Conservation (phyloP, 169 alveolate genomes). For the Cytauxzoon felis region DNA sequence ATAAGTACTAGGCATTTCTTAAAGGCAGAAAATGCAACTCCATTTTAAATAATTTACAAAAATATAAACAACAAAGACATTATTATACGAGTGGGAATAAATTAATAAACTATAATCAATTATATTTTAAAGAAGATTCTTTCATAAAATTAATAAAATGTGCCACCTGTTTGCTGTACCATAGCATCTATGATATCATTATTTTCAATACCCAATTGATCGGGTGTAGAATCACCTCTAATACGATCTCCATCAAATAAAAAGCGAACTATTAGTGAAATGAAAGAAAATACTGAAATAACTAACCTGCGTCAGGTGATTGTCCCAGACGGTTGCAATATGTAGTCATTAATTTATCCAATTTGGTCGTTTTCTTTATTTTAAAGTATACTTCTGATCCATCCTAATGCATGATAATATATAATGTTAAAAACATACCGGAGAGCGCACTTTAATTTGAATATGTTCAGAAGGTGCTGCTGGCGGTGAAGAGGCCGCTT, state of each 20-base stretch:
- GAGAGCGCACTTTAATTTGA: slow-evolving; percentile 77
- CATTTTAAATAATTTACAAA: too few relatives aligned
- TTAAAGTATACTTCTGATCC: slow-evolving; percentile 95
- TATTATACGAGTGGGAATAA: too few relatives aligned
- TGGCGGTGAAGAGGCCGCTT: too few relatives aligned
- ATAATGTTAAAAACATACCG: slow-evolving; percentile 51
- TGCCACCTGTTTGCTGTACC: slow-evolving; percentile 97
- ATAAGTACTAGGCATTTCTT: too few relatives aligned
- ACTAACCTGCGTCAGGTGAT: slow-evolving; percentile 77
- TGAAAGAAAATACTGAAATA: neutral
- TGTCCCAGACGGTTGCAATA: slow-evolving; percentile 94
- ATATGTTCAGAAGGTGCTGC: slow-evolving; percentile 68
- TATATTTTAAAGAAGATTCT: too few relatives aligned
- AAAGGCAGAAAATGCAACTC: too few relatives aligned
- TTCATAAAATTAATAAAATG: neutral
- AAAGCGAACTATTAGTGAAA: slow-evolving; percentile 85
- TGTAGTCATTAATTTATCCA: slow-evolving; percentile 95
- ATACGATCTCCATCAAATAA: slow-evolving; percentile 96
- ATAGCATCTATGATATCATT: slow-evolving; percentile 98
- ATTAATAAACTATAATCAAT: too few relatives aligned
- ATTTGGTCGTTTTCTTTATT: slow-evolving; percentile 89
- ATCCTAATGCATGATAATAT: slow-evolving; percentile 69
- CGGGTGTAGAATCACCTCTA: slow-evolving; percentile 92
- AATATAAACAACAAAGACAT: too few relatives aligned
- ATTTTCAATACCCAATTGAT: slow-evolving; percentile 90